Percentiles rank a stretch among this genome's conserved stretches.
Conservation (phyloP, 1,284 basidiomycete species). For the Ganoderma lucidum region DNA sequence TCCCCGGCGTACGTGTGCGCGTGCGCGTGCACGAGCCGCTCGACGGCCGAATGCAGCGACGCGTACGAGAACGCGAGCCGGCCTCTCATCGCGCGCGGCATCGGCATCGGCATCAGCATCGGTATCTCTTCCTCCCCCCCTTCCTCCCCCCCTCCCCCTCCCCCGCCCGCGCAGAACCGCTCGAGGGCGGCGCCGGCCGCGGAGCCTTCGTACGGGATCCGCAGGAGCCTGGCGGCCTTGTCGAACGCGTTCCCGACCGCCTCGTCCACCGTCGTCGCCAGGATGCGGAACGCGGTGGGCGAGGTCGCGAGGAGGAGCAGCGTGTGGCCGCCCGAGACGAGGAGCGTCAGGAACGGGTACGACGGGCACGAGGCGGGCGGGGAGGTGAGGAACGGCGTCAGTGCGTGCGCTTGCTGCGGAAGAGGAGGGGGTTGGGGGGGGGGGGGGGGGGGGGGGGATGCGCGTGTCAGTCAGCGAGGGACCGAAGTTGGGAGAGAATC, state of each 20-base stretch:
- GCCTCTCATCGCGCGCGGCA: conserved; percentile 60
- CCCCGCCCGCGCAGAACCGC: conserved; percentile 57
- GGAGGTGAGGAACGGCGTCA: conserved; percentile 83
- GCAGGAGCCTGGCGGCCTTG: conserved; percentile 77
- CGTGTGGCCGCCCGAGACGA: conserved; percentile 93
- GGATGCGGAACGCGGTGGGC: conserved; percentile 65
- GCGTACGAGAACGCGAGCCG: conserved; percentile 80
- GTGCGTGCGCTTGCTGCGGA: conserved; percentile 91
- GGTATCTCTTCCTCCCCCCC: conserved; percentile 33
- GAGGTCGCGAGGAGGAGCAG: conserved; percentile 81
- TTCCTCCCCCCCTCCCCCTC: conserved; percentile 33
- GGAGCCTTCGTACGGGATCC: conserved; percentile 64
- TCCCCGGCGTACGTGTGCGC: conserved; percentile 46
- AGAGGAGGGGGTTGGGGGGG: background rate
- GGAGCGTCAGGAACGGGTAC: conserved; percentile 89
- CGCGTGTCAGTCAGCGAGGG: background rate
- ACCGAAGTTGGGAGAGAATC: background rate
- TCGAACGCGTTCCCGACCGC: conserved; percentile 84
- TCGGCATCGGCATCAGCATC: conserved; percentile 42
- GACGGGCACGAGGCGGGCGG: conserved; percentile 56
- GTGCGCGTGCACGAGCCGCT: conserved; percentile 54
- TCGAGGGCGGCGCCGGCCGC: conserved; percentile 85
- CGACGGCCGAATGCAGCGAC: conserved; percentile 73
- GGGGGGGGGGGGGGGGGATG: conserved; percentile 7
- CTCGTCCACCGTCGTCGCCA: conserved; percentile 82